Evolutionary conservation across 306 rosid species (phyloP).

Genomic region (Acacia melanoxylon): DNA sequence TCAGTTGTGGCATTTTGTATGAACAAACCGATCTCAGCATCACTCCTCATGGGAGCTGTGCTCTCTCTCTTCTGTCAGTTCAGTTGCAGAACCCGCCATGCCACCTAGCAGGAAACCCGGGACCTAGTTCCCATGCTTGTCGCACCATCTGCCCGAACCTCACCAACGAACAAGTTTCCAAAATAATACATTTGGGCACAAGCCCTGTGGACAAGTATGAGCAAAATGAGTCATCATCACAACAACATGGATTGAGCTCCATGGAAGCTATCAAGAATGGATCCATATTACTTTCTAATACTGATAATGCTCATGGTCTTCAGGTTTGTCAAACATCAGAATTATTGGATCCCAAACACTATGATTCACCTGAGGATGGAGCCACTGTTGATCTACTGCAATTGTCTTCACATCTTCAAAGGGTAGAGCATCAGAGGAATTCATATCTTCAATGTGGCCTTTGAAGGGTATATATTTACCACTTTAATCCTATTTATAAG

Average conservation of each 20-base stretch:
- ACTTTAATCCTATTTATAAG: too few relatives aligned
- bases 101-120: constrained; percentile 37
- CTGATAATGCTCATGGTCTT: constrained; percentile 28
- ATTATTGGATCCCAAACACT: constrained; percentile 29
- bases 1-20: constrained; percentile 46
- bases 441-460: constrained; percentile 48
- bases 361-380: constrained; percentile 44
- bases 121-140: constrained; percentile 30
- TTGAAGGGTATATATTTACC: constrained; percentile 6
- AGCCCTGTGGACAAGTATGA: constrained; percentile 37
- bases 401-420: constrained; percentile 72
- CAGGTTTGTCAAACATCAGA: constrained; percentile 29
- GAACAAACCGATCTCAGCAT: constrained; percentile 44
- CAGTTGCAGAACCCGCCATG: background rate
- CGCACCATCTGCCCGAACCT: constrained; percentile 29
- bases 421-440: constrained; percentile 73
- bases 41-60: constrained; percentile 41
- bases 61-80: constrained; percentile 86
- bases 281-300: constrained; percentile 33
- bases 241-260: constrained; percentile 30
- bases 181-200: constrained; percentile 24
- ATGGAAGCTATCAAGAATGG: constrained; percentile 39
- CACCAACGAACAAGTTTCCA: constrained; percentile 33
- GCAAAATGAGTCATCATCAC: constrained; percentile 37
- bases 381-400: constrained; percentile 63